phyloP scores from a whole-genome alignment of 2,329 filamentous ascomycete species.

The Xylaria hypoxylon region DNA sequence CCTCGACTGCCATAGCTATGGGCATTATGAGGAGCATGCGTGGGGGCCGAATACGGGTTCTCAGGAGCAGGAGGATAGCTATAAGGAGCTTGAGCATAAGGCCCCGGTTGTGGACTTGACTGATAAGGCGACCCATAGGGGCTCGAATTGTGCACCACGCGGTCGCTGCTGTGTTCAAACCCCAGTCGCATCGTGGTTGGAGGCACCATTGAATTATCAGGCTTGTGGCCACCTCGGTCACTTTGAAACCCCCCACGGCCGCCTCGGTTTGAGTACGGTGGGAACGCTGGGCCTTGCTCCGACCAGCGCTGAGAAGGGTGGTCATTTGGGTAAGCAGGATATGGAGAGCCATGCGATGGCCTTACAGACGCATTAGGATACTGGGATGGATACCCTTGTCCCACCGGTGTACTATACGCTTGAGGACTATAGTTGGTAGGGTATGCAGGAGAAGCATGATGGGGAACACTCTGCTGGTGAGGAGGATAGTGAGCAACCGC shows the following conservation, averaged over 20 bases:
- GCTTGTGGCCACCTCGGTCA: conserved; percentile 58
- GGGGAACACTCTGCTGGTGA: conserved; percentile 47
- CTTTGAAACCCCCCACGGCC: conserved; percentile 58
- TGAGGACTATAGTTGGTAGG: conserved; percentile 53
- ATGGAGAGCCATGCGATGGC: conserved; percentile 56
- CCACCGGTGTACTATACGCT: conserved; percentile 58
- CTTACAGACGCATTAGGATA: conserved; percentile 46
- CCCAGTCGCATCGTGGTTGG: conserved; percentile 50
- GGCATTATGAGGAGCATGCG: conserved; percentile 51
- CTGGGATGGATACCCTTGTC: conserved; percentile 57
- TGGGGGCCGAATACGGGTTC: conserved; percentile 51
- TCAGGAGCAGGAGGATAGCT: conserved; percentile 57
- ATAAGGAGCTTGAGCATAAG: conserved; percentile 49
- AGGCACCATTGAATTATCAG: conserved; percentile 48
- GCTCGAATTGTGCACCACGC: conserved; percentile 51
- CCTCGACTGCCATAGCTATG: conserved; percentile 33
- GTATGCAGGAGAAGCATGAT: conserved; percentile 61
- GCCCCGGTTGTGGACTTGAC: conserved; percentile 54
- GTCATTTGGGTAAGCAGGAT: conserved; percentile 55
- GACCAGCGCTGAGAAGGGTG: conserved; percentile 58
- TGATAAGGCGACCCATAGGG: conserved; percentile 57
- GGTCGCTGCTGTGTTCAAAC: conserved; percentile 45
- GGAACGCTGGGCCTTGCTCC: conserved; percentile 49
- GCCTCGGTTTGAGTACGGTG: conserved; percentile 51
- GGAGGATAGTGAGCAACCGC: conserved; percentile 46